Percentiles rank a stretch among this genome's conserved stretches.
phyloP scores from a whole-genome alignment of 208 protist genomes.

The Leishmania aethiopica region DNA sequence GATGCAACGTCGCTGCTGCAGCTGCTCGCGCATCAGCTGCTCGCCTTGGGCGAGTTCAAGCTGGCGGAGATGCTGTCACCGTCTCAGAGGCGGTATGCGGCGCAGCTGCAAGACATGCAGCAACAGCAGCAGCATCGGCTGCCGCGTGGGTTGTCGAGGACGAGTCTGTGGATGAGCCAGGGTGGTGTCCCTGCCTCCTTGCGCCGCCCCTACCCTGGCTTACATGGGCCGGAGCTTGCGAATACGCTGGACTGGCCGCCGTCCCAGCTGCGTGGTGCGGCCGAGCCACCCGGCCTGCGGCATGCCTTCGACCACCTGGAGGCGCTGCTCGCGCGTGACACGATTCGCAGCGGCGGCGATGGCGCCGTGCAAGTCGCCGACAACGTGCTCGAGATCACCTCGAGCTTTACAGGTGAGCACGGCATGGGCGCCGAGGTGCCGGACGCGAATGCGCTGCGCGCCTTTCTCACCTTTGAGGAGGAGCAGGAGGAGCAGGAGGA shows the following conservation, averaged over 20 bases:
- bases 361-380: not conserved
- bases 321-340: not conserved
- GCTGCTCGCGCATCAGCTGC: conserved; percentile 56
- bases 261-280: not conserved
- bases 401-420: not conserved
- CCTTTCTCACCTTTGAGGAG: conserved; percentile 3
- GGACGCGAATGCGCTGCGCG: not conserved
- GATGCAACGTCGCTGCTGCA: conserved; percentile 69
- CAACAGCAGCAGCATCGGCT: conserved; percentile 10
- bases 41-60: conserved; percentile 37
- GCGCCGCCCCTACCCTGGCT: not conserved
- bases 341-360: not conserved
- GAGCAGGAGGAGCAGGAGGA: not conserved
- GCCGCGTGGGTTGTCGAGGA: conserved; percentile 5
- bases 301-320: not conserved
- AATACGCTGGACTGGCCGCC: not conserved
- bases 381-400: not conserved
- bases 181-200: not conserved
- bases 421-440: too few species aligned
- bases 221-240: not conserved
- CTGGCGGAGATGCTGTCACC: conserved; percentile 29
- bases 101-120: conserved; percentile 9
- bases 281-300: not conserved
- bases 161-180: conserved; percentile 1
- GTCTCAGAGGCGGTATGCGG: conserved; percentile 16